Evolutionary conservation across 257 asterid genomes (phyloP).

Genomic region (Catharanthus roseus): DNA sequence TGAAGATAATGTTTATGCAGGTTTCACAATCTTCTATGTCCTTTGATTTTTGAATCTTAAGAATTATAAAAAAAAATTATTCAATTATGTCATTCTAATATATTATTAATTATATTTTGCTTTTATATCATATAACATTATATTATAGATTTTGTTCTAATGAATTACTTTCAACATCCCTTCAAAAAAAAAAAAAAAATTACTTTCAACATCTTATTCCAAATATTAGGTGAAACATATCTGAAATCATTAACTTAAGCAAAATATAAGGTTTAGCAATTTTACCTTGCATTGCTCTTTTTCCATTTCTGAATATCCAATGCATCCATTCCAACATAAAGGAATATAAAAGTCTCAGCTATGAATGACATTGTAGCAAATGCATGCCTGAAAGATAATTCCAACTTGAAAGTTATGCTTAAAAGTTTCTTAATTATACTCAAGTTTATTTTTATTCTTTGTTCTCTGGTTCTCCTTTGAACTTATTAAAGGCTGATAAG

Average conservation of each 20-base stretch:
- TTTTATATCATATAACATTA: not conserved
- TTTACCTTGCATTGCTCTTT: slow-evolving; percentile 45
- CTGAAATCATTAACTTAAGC: not conserved
- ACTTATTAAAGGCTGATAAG: too few relatives aligned
- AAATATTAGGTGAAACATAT: not conserved
- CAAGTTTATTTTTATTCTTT: not conserved
- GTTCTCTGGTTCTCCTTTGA: too few relatives aligned
- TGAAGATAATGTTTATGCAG: too few relatives aligned
- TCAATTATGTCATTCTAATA: too few relatives aligned
- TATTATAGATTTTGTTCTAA: too few relatives aligned
- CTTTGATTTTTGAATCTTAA: too few relatives aligned
- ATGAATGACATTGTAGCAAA: slow-evolving; percentile 68
- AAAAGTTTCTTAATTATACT: too few relatives aligned
- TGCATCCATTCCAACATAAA: slow-evolving; percentile 73
- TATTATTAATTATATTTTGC: too few relatives aligned
- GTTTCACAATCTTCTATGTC: too few relatives aligned
- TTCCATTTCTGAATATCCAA: slow-evolving; percentile 65
- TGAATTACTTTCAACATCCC: too few relatives aligned
- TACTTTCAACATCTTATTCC: not conserved
- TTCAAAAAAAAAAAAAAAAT: too few relatives aligned
- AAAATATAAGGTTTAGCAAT: not conserved
- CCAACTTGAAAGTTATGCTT: not conserved
- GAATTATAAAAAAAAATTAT: too few relatives aligned
- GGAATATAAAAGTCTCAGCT: slow-evolving; percentile 56
- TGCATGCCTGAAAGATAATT: slow-evolving; percentile 41